phyloP scores from a whole-genome alignment of 2,329 filamentous ascomycete genomes.

The Exophiala oligosperma region DNA sequence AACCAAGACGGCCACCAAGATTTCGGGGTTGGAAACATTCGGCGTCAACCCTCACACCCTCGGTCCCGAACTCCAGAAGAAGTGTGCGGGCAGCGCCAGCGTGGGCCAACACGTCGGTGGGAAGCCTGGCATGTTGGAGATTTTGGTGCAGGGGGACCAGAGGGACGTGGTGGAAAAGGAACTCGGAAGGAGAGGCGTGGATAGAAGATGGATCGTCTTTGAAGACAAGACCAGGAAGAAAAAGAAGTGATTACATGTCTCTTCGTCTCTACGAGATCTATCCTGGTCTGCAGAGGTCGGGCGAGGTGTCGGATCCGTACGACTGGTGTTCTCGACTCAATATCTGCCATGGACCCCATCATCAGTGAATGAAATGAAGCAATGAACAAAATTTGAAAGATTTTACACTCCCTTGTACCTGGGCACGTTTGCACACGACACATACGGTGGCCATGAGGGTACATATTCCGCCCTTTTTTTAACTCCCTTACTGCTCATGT shows the following conservation, averaged over 20 bases:
- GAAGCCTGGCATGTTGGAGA: slow-evolving; percentile 64
- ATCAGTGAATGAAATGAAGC: no score
- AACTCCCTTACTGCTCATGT: no score
- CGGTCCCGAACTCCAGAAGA: slow-evolving; percentile 66
- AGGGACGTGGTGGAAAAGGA: slow-evolving; percentile 60
- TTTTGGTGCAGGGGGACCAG: slow-evolving; percentile 68
- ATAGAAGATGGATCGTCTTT: slow-evolving; percentile 61
- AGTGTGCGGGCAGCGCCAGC: slow-evolving; percentile 67
- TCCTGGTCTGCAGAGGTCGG: no score
- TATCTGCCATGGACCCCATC: no score
- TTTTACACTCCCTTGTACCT: no score
- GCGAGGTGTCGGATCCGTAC: no score
- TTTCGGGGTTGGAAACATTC: slow-evolving; percentile 62
- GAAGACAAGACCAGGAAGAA: slow-evolving; percentile 69
- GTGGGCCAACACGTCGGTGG: slow-evolving; percentile 63
- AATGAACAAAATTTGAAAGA: no score
- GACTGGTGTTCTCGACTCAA: no score
- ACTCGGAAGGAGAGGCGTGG: slow-evolving; percentile 59
- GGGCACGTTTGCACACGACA: no score
- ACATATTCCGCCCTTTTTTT: no score
- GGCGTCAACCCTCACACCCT: slow-evolving; percentile 60
- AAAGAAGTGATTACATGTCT: slow-evolving; percentile 30
- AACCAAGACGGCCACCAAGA: slow-evolving; percentile 65
- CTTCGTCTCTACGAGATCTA: no score
- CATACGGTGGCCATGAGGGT: no score